A percentile compares a stretch with the other conserved stretches of the same genome.
phyloP scores from a whole-genome alignment of 805 yeast genomes.

The Saccharomycopsis sp. region DNA sequence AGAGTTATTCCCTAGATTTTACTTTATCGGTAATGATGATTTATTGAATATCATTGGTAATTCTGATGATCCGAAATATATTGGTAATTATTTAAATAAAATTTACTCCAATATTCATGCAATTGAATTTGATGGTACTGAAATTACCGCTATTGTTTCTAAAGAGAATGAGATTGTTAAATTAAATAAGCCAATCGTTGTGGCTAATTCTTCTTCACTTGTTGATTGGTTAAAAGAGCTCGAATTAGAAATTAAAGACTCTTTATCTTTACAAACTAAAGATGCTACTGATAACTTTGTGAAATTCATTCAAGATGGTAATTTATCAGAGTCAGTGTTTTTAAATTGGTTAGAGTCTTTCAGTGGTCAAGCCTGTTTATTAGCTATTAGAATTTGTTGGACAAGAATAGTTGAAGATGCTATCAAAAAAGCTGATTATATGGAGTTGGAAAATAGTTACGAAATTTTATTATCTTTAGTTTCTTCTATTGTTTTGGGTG shows the following conservation, averaged over 20 bases:
- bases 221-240: conserved; percentile 54
- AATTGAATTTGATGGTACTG: conserved; percentile 28
- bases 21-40: conserved; percentile 87
- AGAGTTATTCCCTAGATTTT: conserved; percentile 67
- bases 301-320: conserved; percentile 11
- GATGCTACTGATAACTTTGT: conserved; percentile 25
- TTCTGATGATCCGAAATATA: conserved; percentile 31
- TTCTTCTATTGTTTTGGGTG: conserved; percentile 25
- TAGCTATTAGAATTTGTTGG: conserved; percentile 50
- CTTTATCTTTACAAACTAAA: conserved; percentile 32
- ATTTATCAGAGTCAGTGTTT: conserved; percentile 18
- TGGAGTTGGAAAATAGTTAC: conserved; percentile 4
- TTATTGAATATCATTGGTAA: conserved; percentile 73
- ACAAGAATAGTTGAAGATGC: conserved; percentile 32
- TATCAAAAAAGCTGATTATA: not conserved
- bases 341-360: conserved; percentile 27
- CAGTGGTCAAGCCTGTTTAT: conserved; percentile 47
- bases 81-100: conserved; percentile 53
- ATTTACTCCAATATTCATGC: conserved; percentile 58
- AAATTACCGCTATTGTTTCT: conserved; percentile 43
- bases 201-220: conserved; percentile 32
- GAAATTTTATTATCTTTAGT: conserved; percentile 21
- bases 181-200: conserved; percentile 34
- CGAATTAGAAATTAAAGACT: conserved; percentile 40
- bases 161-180: conserved; percentile 50